Conservation (phyloP, 768 basidiomycete species). For the Trametes villosa region DNA sequence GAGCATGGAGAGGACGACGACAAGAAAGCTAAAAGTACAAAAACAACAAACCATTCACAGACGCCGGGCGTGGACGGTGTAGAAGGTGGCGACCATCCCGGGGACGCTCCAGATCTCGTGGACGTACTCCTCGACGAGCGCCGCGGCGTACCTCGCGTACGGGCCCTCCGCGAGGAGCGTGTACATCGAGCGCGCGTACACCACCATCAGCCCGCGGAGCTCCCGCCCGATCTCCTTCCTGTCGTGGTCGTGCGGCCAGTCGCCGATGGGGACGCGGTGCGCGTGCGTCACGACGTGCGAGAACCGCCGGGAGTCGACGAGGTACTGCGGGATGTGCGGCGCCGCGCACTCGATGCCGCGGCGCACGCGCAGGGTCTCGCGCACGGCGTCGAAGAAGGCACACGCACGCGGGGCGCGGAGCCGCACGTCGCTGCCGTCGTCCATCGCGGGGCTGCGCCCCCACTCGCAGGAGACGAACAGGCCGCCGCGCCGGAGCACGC, state of each 20-base stretch:
- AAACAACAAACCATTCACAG: not conserved
- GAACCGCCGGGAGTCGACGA: slow-evolving; percentile 47
- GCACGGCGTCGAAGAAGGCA: slow-evolving; percentile 45
- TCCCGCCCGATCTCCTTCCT: slow-evolving; percentile 45
- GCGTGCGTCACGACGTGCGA: slow-evolving; percentile 39
- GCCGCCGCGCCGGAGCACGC: slow-evolving; percentile 73
- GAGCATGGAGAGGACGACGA: not conserved
- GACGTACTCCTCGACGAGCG: slow-evolving; percentile 46
- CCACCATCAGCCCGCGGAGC: slow-evolving; percentile 43
- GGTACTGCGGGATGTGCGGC: slow-evolving; percentile 40
- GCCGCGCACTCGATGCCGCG: slow-evolving; percentile 47
- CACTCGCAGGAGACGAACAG: slow-evolving; percentile 71
- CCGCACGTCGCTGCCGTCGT: slow-evolving; percentile 25
- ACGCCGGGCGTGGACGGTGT: slow-evolving; percentile 51
- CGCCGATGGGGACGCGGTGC: slow-evolving; percentile 58
- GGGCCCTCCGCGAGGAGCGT: slow-evolving; percentile 47
- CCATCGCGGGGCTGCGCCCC: slow-evolving; percentile 47
- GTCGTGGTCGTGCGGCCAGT: slow-evolving; percentile 47
- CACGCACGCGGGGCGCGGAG: slow-evolving; percentile 28
- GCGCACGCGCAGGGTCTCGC: slow-evolving; percentile 35
- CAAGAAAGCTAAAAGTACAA: not conserved
- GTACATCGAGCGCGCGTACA: slow-evolving; percentile 53
- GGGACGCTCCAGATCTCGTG: slow-evolving; percentile 49
- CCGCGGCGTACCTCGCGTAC: slow-evolving; percentile 36
- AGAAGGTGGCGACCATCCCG: slow-evolving; percentile 54